phyloP scores from a whole-genome alignment of 2,329 filamentous ascomycete species.

The Neopestalotiopsis clavispora region DNA sequence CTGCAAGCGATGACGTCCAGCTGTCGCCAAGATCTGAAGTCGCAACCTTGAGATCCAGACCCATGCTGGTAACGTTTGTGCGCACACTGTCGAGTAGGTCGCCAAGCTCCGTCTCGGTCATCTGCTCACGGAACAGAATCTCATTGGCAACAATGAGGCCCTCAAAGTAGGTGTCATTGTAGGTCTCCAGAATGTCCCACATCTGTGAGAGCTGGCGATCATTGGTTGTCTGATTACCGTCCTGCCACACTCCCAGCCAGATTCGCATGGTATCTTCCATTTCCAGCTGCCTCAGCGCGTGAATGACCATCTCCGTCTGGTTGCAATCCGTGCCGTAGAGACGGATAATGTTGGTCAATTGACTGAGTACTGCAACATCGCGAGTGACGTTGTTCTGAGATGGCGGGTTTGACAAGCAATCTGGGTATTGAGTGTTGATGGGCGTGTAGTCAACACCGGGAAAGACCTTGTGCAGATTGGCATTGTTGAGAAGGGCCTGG shows the following conservation, averaged over 20 bases:
- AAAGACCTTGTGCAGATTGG: conserved; percentile 87
- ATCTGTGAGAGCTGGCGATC: conserved; percentile 81
- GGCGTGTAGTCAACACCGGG: conserved; percentile 96
- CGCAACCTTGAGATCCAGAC: conserved; percentile 76
- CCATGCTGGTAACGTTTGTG: conserved; percentile 70
- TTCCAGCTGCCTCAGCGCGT: conserved; percentile 76
- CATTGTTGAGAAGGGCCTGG: conserved; percentile 79
- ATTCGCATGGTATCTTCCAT: conserved; percentile 78
- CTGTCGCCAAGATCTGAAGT: conserved; percentile 90
- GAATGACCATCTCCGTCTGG: conserved; percentile 91
- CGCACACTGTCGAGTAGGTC: conserved; percentile 70
- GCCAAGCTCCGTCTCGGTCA: conserved; percentile 68
- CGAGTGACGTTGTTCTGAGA: conserved; percentile 94
- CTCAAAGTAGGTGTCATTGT: conserved; percentile 73
- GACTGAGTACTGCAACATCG: conserved; percentile 87
- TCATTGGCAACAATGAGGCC: conserved; percentile 84
- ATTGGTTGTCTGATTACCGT: conserved; percentile 83
- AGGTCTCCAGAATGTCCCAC: conserved; percentile 78
- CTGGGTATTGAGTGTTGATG: conserved; percentile 87
- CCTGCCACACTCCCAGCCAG: conserved; percentile 95
- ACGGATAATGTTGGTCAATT: conserved; percentile 85
- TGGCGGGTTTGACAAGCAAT: conserved; percentile 76
- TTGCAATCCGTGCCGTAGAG: conserved; percentile 97
- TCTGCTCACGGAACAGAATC: conserved; percentile 77
- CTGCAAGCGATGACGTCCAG: conserved; percentile 75